Evolutionary conservation across 2,329 filamentous ascomycete genomes (phyloP), one percentile per base, ranked within the genome.

Genomic region (Sphaceloma murrayae): DNA sequence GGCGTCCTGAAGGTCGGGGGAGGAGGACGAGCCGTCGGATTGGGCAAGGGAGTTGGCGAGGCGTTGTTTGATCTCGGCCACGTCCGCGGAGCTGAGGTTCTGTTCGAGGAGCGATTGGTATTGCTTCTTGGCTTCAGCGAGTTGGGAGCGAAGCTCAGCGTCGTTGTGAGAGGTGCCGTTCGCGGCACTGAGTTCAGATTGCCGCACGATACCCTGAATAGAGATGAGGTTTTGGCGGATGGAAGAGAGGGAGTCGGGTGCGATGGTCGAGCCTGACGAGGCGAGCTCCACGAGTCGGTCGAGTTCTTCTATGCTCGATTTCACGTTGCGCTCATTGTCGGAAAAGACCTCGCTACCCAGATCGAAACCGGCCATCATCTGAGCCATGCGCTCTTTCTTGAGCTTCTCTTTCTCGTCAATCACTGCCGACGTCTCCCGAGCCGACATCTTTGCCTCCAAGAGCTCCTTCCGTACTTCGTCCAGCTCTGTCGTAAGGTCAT

Each of bases 311-410:
- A 96, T 89, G 50, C 87, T 81, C 50, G 83, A 78, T 48, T 84
- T 78, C 47, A 98, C 85, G 40, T 78, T 80, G 51, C 81, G 77
- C 63, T 98, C 91, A 55, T 94, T 94, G 47, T 91, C 84, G 53
- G 87, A 94, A 62, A 96, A 94, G 22, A 93, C 80, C 47, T 95
- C 88, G 38, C 83, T 82, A 33, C 87, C 89, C 24, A 98, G 76
- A 58, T 98, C 89, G 56, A 98, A 96, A 3, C 89, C 87, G 48
- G 91, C 91, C 89, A 98, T 95, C 91, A 98, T 98, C 74, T 95
- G 85, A 32, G 91, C 91, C 91, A 98, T 98, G 67, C 93, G 91
- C 68, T 98, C 91, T 1, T 88, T 86, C 74, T 98, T 98, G 69
- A 87, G 88, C 72, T 87, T 89, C 67, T 96, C 93, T 73, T 98